Conservation (phyloP, 164 flowering plant genomes). For the Chloranthus sessilifolius region DNA sequence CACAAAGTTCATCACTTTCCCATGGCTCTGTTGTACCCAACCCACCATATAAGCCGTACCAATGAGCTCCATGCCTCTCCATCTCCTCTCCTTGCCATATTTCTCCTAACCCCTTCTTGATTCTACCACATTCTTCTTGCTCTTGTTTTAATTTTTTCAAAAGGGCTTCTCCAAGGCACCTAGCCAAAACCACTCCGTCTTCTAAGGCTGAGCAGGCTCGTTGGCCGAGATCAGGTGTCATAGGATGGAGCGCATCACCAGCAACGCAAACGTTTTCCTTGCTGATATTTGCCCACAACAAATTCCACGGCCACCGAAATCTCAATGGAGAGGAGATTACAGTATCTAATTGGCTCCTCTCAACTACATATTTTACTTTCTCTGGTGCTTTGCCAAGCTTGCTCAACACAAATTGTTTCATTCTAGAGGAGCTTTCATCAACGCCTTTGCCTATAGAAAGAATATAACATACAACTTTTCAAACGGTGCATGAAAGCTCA, state of each 20-base stretch:
- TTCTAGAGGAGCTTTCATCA: constrained; percentile 24
- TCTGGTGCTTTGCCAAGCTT: constrained; percentile 28
- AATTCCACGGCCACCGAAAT: constrained; percentile 32
- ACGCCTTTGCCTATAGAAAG: constrained; percentile 20
- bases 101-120: constrained; percentile 11
- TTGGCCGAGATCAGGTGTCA: constrained; percentile 37
- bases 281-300: constrained; percentile 32
- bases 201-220: constrained; percentile 15
- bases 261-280: constrained; percentile 38
- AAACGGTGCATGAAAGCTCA: no score
- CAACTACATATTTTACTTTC: constrained; percentile 17
- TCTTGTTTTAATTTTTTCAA: not conserved
- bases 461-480: no score
- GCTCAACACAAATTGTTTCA: constrained; percentile 36
- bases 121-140: constrained; percentile 37
- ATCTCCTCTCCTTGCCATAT: constrained; percentile 14
- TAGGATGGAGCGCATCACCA: constrained; percentile 59
- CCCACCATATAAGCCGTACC: constrained; percentile 15
- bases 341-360: constrained; percentile 17
- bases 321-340: constrained; percentile 23
- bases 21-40: constrained; percentile 8
- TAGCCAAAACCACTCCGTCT: constrained; percentile 11
- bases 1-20: constrained; percentile 9
- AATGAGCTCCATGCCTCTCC: constrained; percentile 12
- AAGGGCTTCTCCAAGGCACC: constrained; percentile 13